phyloP scores from a whole-genome alignment of 768 basidiomycete species.

The Bullera alba region DNA sequence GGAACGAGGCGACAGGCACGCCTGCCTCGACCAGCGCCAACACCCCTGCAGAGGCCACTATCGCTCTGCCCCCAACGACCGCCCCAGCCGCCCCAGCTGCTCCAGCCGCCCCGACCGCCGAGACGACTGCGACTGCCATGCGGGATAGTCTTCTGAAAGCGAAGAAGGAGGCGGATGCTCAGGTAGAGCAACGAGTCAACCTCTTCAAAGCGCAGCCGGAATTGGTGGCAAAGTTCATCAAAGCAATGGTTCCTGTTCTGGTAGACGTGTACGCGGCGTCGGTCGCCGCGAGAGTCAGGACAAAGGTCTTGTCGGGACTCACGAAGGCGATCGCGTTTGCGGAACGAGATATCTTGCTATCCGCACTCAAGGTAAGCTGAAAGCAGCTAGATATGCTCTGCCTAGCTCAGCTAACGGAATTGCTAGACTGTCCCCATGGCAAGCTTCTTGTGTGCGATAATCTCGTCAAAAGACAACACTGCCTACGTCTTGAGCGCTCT shows the following conservation, averaged over 20 bases:
- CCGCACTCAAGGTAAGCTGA: conserved; percentile 64
- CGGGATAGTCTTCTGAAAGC: conserved; percentile 15
- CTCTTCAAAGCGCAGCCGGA: conserved; percentile 62
- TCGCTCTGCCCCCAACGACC: neutral
- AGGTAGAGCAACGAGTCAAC: conserved; percentile 57
- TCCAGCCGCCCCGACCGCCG: conserved; percentile 26
- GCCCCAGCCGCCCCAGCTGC: neutral
- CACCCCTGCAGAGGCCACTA: conserved; percentile 18
- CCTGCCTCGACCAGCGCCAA: conserved; percentile 16
- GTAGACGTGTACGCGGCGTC: conserved; percentile 99
- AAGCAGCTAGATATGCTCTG: no score
- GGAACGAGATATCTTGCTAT: conserved; percentile 65
- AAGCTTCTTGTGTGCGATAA: conserved; percentile 85
- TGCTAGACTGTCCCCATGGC: conserved; percentile 83
- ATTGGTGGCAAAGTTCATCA: conserved; percentile 79
- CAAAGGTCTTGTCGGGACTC: conserved; percentile 79
- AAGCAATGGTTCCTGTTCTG: conserved; percentile 81
- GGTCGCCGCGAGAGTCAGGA: conserved; percentile 75
- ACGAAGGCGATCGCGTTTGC: conserved; percentile 88
- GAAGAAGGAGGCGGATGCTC: conserved; percentile 48
- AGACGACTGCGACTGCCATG: conserved; percentile 39
- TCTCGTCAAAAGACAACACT: conserved; percentile 86
- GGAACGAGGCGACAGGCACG: conserved; percentile 10
- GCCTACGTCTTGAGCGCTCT: conserved; percentile 78
- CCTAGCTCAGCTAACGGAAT: conserved; percentile 1